Conservation (phyloP, 805 yeast genomes). For the Barnettozyma sp. region DNA sequence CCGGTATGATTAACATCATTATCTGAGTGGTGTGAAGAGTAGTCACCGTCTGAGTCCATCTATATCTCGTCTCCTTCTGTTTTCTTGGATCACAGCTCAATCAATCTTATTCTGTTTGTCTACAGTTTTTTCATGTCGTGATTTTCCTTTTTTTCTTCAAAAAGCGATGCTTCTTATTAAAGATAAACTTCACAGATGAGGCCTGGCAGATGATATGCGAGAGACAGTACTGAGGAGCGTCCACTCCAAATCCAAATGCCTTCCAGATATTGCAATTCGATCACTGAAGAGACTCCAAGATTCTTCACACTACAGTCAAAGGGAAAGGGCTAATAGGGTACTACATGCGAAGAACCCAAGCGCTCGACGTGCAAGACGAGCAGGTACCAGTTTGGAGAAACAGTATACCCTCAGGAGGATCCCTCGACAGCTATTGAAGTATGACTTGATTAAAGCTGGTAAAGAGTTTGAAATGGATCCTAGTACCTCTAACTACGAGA, state of each 20-base stretch:
- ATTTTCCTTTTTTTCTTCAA: not conserved
- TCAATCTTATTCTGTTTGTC: not conserved
- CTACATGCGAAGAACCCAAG: too few species aligned
- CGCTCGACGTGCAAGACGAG: not conserved
- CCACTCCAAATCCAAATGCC: not conserved
- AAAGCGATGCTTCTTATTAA: too few species aligned
- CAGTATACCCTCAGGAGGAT: too few species aligned
- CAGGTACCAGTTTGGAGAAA: not conserved
- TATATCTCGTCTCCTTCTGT: too few species aligned
- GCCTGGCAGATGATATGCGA: too few species aligned
- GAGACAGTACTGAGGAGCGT: too few species aligned
- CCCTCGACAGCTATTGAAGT: not conserved
- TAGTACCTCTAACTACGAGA: not conserved
- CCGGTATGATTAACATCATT: constrained; percentile 19
- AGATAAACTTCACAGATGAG: too few species aligned
- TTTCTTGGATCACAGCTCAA: not conserved
- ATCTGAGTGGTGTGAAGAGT: constrained; percentile 13
- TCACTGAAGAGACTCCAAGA: not conserved
- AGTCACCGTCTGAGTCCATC: constrained; percentile 19
- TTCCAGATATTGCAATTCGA: not conserved
- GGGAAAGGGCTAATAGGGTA: too few species aligned
- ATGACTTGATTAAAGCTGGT: not conserved
- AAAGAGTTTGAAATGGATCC: constrained; percentile 1
- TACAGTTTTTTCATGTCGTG: not conserved
- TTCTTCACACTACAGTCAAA: too few species aligned